Conservation (phyloP, 352 stramenopile genomes). For the Pythium insidiosum region DNA sequence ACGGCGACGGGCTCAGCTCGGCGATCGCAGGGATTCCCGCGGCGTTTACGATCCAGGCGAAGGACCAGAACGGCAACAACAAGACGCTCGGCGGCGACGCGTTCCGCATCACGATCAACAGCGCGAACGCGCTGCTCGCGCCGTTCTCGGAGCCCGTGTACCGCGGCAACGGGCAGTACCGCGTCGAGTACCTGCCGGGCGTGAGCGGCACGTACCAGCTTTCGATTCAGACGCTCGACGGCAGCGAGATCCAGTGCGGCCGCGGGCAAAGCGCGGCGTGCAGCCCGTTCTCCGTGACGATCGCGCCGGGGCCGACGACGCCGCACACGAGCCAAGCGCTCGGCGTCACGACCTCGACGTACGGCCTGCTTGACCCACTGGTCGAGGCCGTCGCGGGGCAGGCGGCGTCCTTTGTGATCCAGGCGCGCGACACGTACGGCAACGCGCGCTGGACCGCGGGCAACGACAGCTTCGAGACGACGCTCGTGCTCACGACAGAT, state of each 20-base stretch:
- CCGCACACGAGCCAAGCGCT: slow-evolving; percentile 87
- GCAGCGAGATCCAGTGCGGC: slow-evolving; percentile 94
- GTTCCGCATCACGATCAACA: slow-evolving; percentile 66
- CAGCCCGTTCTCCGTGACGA: slow-evolving; percentile 88
- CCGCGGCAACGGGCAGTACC: slow-evolving; percentile 87
- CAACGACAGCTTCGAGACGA: slow-evolving; percentile 76
- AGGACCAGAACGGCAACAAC: slow-evolving; percentile 90
- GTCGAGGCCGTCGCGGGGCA: slow-evolving; percentile 89
- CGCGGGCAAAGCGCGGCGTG: slow-evolving; percentile 88
- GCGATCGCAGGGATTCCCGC: slow-evolving; percentile 82
- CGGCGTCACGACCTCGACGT: slow-evolving; percentile 38
- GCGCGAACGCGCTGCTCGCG: slow-evolving; percentile 32
- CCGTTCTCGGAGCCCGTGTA: slow-evolving; percentile 78
- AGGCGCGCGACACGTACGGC: slow-evolving; percentile 91
- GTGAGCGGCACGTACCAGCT: slow-evolving; percentile 87
- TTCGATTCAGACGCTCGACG: slow-evolving; percentile 86
- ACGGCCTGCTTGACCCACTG: slow-evolving; percentile 78
- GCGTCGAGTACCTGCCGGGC: slow-evolving; percentile 81
- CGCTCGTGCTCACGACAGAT: slow-evolving; percentile 63
- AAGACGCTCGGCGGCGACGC: slow-evolving; percentile 74
- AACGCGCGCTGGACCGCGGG: slow-evolving; percentile 59
- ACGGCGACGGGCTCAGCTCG: slow-evolving; percentile 56
- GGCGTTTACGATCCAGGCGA: slow-evolving; percentile 92
- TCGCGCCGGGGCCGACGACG: slow-evolving; percentile 84
- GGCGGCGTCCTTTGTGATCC: slow-evolving; percentile 92